phyloP scores from a whole-genome alignment of 306 rosid species.

The Neltuma alba region DNA sequence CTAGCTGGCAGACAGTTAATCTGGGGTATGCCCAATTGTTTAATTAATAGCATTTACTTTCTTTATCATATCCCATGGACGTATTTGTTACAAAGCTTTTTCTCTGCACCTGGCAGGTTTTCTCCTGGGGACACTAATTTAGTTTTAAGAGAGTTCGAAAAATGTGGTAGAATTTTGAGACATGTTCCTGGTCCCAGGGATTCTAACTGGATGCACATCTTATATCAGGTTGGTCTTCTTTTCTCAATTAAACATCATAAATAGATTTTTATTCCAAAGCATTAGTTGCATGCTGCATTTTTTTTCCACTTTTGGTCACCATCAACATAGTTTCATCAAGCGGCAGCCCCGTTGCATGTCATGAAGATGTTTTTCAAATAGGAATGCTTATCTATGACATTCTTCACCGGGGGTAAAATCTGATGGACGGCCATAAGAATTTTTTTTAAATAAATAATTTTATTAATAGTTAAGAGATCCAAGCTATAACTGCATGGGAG shows the following conservation, averaged over 20 bases:
- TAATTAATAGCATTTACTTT: neutral
- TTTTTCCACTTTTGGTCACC: neutral
- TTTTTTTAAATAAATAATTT: neutral
- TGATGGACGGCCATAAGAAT: neutral
- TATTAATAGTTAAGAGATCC: neutral
- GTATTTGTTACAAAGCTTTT: conserved; percentile 17
- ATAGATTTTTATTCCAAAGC: conserved; percentile 9
- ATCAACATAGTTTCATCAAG: neutral
- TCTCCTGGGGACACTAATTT: conserved; percentile 84
- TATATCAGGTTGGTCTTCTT: conserved; percentile 69
- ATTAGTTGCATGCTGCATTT: neutral
- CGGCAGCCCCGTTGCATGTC: neutral
- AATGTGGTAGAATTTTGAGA: conserved; percentile 90
- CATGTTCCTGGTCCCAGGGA: conserved; percentile 94
- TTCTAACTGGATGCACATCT: conserved; percentile 94
- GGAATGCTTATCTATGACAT: neutral
- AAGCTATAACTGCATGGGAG: neutral
- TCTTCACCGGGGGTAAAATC: neutral
- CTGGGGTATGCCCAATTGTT: conserved; percentile 15
- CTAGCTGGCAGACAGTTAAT: neutral
- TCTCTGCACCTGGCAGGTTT: conserved; percentile 68
- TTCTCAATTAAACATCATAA: conserved; percentile 23
- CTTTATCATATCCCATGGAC: neutral
- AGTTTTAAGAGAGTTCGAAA: conserved; percentile 94
- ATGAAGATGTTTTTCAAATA: neutral